Evolutionary conservation across 148 eudicot genomes (phyloP), one percentile per base, ranked within the genome.

Genomic region (Chenopodium formosanum): DNA sequence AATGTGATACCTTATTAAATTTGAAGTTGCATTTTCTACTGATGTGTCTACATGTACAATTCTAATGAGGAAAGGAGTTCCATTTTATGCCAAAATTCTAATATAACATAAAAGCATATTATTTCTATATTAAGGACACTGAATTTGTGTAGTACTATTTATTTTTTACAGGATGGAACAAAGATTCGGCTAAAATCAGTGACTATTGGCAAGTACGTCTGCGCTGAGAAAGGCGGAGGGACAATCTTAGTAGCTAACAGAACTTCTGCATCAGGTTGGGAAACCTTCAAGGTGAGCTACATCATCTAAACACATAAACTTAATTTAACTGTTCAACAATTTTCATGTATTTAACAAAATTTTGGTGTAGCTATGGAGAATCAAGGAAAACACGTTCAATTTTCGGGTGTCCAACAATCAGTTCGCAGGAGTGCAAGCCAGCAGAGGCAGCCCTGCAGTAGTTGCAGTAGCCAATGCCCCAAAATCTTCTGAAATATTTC

Each of bases 161-260:
- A 53, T 0, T 1, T n/a, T 56, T 12, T 22, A 62, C 86, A 93
- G 94, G 97, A 93, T 88, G 97, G 97, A 77, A 84, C 93, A 7
- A 82, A 84, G 76, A 64, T 93, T 52, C 93, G 90, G 74, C 82
- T 93, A 25, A 88, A 84, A 67, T 93, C 93, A 4, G 86, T 84
- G 20, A 90, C 86, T 3, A 78, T 79, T 13, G 85, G 86, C 44
- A 90, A 88, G 73, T 93, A 80, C 75, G 84, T 93, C 7, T 34
- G 86, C 63, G 93, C 97, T 1, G 94, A 90, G 80, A 69, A 53
- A 20, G 92, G 96, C 1, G 96, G 94, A 75, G 91, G 92, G 40
- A 78, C 88, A 14, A 81, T 58, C 67, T 77, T 93, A 37, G 93
- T 88, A 50, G 97, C 94, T 32, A 90, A 91, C 82, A 72, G 91